Evolutionary conservation across 257 asterid genomes (phyloP), one percentile per base, ranked within the genome.

Genomic region (Solanum commersonii): DNA sequence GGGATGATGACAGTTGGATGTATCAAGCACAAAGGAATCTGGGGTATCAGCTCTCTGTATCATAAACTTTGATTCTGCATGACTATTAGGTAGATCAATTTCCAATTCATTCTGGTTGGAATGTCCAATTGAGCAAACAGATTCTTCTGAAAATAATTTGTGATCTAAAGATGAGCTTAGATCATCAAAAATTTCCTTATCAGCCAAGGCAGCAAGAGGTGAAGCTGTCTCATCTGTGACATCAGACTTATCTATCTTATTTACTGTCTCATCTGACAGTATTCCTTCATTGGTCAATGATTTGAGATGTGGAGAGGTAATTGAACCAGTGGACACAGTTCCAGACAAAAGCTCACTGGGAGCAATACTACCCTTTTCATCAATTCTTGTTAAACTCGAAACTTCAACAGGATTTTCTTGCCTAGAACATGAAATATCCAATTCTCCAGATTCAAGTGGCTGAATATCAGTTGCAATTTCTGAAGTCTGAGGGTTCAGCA

Each of bases 361-460:
- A 63, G 73, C 76, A 87, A 44, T 77, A 89, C 88, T 91, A 72
- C 84, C 90, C 76, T 56, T 68, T 72, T 89, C 90, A 40, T 87
- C 90, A 89, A 25, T 87, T 88, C 89, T 70, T 87, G 49, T 73
- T 27, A 83, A 37, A 84, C 91, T 83, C 74, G 34, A 77, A 78
- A 79, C 88, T 74, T 87, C 90, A 84, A 85, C 93, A 88, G 90
- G 89, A 88, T 83, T 86, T 87, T 88, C 92, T 73, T 89, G 89
- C 83, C 70, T 70, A 85, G 85, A 81, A 78, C 60, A 65, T 38
- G 92, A 90, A 87, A 74, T 91, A 81, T 68, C 90, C 60, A 38
- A 72, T 71, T 90, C 84, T 56, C 78, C 85, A 42, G 88, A 87
- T 84, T 81, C 91, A 46, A 67, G 86, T 40, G 87, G 72, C 72